Evolutionary conservation across 257 asterid genomes (phyloP).

Genomic region (Vinca minor): DNA sequence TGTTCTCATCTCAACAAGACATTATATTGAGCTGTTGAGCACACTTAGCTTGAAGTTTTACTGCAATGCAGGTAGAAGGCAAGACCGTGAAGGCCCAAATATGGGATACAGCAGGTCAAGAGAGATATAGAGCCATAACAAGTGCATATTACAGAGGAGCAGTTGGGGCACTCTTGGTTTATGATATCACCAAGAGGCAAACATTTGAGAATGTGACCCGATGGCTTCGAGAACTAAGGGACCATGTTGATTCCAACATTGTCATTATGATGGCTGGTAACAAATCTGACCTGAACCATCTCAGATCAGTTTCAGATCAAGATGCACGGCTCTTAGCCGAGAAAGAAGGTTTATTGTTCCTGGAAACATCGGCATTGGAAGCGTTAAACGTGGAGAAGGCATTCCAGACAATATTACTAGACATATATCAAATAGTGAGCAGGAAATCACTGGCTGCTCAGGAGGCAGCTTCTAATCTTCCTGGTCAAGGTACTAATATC

Average conservation of each 20-base stretch:
- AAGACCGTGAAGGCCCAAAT: slow-evolving; percentile 46
- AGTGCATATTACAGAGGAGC: slow-evolving; percentile 51
- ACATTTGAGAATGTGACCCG: slow-evolving; percentile 38
- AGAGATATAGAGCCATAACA: slow-evolving; percentile 44
- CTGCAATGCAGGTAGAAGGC: slow-evolving; percentile 34
- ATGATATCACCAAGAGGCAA: slow-evolving; percentile 41
- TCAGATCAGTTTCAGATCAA: slow-evolving; percentile 31
- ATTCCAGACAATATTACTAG: slow-evolving; percentile 38
- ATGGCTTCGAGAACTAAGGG: slow-evolving; percentile 41
- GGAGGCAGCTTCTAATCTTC: slow-evolving; percentile 31
- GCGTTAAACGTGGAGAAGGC: slow-evolving; percentile 40
- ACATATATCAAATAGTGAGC: slow-evolving; percentile 35
- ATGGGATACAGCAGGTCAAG: slow-evolving; percentile 61
- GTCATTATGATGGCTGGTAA: slow-evolving; percentile 46
- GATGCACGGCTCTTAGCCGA: slow-evolving; percentile 37
- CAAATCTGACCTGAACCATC: slow-evolving; percentile 37
- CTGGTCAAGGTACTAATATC: slow-evolving; percentile 37
- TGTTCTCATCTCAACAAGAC: no score
- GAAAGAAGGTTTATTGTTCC: slow-evolving; percentile 41
- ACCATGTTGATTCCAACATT: slow-evolving; percentile 46
- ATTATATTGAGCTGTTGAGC: background rate
- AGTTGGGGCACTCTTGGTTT: slow-evolving; percentile 42
- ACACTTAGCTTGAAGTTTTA: background rate
- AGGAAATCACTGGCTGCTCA: slow-evolving; percentile 41
- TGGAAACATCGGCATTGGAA: slow-evolving; percentile 40